Percentiles rank a stretch among this genome's conserved stretches.
These are phyloP conservation scores for Casaregolazyma suthepensis DNA, from an alignment of 1,139 yeast species.

Conservation along the genomic window DNA sequence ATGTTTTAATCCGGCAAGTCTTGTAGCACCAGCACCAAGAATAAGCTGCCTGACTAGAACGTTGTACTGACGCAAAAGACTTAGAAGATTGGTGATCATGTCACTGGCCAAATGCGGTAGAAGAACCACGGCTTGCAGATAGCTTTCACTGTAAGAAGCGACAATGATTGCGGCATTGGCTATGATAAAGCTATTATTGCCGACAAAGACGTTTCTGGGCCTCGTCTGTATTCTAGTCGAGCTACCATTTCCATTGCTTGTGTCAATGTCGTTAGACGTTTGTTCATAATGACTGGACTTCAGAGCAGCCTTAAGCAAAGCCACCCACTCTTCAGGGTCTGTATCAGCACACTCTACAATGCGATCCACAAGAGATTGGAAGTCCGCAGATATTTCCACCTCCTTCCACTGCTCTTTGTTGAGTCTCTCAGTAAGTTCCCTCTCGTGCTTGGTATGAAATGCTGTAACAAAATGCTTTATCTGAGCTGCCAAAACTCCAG, in stretches of 20 bases:
- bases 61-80: constrained; percentile 49
- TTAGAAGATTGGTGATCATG: constrained; percentile 38
- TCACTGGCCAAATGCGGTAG: constrained; percentile 45
- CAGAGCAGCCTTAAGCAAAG: constrained; percentile 13
- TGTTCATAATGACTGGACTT: neutral
- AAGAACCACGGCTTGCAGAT: constrained; percentile 43
- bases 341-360: constrained; percentile 47
- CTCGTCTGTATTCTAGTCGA: constrained; percentile 14
- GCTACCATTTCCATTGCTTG: constrained; percentile 7
- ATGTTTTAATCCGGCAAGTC: constrained; percentile 68
- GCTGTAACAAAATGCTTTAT: constrained; percentile 53
- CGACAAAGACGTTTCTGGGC: constrained; percentile 30
- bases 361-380: constrained; percentile 52
- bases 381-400: constrained; percentile 41
- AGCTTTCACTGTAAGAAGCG: constrained; percentile 41
- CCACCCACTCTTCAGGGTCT: constrained; percentile 48
- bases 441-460: constrained; percentile 49
- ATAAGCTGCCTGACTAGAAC: constrained; percentile 57
- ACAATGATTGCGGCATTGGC: constrained; percentile 32
- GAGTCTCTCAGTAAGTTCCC: constrained; percentile 42
- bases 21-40: constrained; percentile 71
- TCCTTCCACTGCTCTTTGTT: constrained; percentile 82
- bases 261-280: neutral
- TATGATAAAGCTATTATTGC: constrained; percentile 37
- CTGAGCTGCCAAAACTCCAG: constrained; percentile 64